phyloP scores from a whole-genome alignment of 2,329 filamentous ascomycete genomes.

The Monilinia aucupariae region DNA sequence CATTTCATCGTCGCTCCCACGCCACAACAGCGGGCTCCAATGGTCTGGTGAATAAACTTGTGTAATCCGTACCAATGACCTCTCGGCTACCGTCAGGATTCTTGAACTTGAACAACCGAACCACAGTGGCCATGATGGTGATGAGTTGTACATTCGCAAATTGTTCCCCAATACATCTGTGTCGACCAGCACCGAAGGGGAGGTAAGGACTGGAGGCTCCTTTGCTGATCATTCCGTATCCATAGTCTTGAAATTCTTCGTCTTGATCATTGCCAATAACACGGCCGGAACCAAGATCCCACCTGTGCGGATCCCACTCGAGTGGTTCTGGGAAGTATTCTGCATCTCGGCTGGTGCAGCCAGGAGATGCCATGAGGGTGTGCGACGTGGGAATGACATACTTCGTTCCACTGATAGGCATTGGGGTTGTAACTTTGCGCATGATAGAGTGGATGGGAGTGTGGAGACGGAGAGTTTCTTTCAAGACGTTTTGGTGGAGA shows the following conservation, averaged over 20 bases:
- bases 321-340: conserved; percentile 77
- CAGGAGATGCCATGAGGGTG: conserved; percentile 77
- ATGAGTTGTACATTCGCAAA: conserved; percentile 92
- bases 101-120: conserved; percentile 73
- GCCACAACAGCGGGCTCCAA: conserved; percentile 64
- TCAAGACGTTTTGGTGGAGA: conserved; percentile 78
- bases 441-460: conserved; percentile 94
- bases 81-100: conserved; percentile 66
- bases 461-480: conserved; percentile 86
- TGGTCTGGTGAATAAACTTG: conserved; percentile 68
- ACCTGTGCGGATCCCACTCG: conserved; percentile 85
- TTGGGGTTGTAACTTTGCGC: conserved; percentile 83
- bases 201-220: conserved; percentile 85
- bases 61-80: conserved; percentile 64
- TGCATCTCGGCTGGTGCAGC: conserved; percentile 67
- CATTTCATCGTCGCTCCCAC: conserved; percentile 64
- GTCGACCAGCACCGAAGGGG: conserved; percentile 86
- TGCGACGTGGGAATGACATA: conserved; percentile 78
- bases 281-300: conserved; percentile 62
- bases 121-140: conserved; percentile 72
- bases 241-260: conserved; percentile 82
- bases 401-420: conserved; percentile 75
- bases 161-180: conserved; percentile 94
- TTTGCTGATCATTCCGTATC: conserved; percentile 89
- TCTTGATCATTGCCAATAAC: conserved; percentile 49